phyloP scores from a whole-genome alignment of 139 green algal genomes.

The Axilococcus clingmanii region DNA sequence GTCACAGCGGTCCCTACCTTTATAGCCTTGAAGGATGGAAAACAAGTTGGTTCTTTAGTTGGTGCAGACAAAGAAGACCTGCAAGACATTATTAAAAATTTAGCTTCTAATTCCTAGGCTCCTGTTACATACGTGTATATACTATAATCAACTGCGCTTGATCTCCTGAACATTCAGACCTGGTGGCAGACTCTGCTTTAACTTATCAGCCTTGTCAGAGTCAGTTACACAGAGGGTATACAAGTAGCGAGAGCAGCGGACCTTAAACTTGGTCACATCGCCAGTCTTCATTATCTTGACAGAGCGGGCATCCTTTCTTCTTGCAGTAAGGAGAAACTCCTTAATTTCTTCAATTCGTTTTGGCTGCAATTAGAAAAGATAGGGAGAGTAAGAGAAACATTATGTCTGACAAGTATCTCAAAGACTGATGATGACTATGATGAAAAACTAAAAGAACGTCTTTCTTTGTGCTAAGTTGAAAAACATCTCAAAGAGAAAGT shows the following conservation, averaged over 20 bases:
- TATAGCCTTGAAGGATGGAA: constrained; percentile 19
- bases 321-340: constrained; percentile 97
- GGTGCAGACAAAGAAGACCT: constrained; percentile 42
- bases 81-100: constrained; percentile 24
- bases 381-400: too few relatives aligned
- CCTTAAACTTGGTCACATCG: constrained; percentile 97
- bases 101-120: too few relatives aligned
- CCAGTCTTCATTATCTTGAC: constrained; percentile 97
- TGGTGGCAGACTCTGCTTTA: constrained; percentile 98
- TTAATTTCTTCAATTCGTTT: constrained; percentile 99
- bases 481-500: too few relatives aligned
- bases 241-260: constrained; percentile 94
- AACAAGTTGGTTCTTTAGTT: constrained; percentile 34
- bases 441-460: too few relatives aligned
- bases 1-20: constrained; percentile 55
- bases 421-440: too few relatives aligned
- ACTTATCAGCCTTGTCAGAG: constrained; percentile 97
- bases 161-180: constrained; percentile 62
- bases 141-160: constrained; percentile 9
- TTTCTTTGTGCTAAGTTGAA: too few relatives aligned
- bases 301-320: constrained; percentile 90
- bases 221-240: constrained; percentile 98
- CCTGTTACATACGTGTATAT: constrained; percentile 1
- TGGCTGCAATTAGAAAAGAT: constrained; percentile 62
- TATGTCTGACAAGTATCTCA: too few relatives aligned